Percentiles rank a stretch among this genome's conserved stretches.
These are phyloP conservation scores for Plantago elongata DNA, from an alignment of 257 asterid genomes.

Conservation along the genomic window DNA sequence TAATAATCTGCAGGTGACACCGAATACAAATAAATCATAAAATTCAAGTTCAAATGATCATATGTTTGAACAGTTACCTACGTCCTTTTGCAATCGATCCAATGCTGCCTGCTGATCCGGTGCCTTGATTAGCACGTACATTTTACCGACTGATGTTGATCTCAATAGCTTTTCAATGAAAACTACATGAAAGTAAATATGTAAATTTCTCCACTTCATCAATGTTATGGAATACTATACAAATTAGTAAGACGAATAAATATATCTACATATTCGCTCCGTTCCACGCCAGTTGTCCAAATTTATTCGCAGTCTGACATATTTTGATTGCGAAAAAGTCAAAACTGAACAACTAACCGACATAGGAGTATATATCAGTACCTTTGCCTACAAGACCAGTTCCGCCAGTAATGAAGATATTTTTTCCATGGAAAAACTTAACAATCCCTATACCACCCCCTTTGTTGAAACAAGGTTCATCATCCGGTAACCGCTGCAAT, in stretches of 20 bases:
- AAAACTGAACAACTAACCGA: too few relatives aligned
- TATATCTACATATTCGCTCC: too few relatives aligned
- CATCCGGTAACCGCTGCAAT: background rate
- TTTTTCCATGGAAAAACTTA: slow-evolving; percentile 34
- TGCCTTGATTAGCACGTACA: slow-evolving; percentile 25
- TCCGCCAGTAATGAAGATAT: slow-evolving; percentile 39
- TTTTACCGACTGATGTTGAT: slow-evolving; percentile 27
- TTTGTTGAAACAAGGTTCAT: too few relatives aligned
- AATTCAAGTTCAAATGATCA: too few relatives aligned
- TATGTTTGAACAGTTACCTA: background rate
- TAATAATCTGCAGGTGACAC: slow-evolving; percentile 8
- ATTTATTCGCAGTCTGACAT: background rate
- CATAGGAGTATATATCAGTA: background rate
- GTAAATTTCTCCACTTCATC: background rate
- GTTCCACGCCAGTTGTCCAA: too few relatives aligned
- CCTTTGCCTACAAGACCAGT: slow-evolving; percentile 55
- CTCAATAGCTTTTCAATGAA: slow-evolving; percentile 31
- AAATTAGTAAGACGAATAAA: background rate
- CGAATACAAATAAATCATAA: background rate
- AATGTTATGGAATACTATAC: background rate
- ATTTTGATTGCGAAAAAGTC: background rate
- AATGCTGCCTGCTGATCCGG: slow-evolving; percentile 23
- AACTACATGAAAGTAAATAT: slow-evolving; percentile 6
- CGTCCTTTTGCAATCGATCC: slow-evolving; percentile 27
- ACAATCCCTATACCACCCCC: slow-evolving; percentile 39